Conservation (phyloP, 495 filamentous ascomycete genomes). For the Tuber umbilicatum region DNA sequence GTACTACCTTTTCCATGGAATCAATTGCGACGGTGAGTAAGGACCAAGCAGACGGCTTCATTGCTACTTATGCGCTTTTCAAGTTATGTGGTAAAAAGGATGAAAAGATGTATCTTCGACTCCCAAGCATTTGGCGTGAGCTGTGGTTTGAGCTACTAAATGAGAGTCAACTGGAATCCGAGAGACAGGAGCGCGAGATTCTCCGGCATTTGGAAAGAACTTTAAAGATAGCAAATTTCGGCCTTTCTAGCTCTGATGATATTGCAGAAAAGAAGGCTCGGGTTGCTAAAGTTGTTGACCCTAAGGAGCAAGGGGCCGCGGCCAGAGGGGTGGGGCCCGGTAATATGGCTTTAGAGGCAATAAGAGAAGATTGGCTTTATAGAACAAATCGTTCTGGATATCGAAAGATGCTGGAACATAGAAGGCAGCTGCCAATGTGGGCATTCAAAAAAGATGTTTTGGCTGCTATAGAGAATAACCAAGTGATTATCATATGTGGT, state of each 20-base stretch:
- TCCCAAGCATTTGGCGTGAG: constrained; percentile 75
- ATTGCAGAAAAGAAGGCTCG: constrained; percentile 58
- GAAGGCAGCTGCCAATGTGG: constrained; percentile 83
- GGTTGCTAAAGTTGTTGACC: constrained; percentile 48
- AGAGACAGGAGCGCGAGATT: constrained; percentile 61
- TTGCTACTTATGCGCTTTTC: constrained; percentile 76
- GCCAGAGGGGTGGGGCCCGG: constrained; percentile 31
- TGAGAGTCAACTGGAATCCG: constrained; percentile 56
- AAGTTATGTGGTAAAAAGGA: constrained; percentile 73
- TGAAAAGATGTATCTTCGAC: constrained; percentile 71
- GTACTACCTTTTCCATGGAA: constrained; percentile 59
- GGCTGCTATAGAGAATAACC: constrained; percentile 62
- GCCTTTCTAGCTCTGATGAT: constrained; percentile 49
- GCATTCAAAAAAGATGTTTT: constrained; percentile 70
- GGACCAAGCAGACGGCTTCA: constrained; percentile 77
- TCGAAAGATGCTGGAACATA: constrained; percentile 48
- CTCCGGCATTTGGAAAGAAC: constrained; percentile 58
- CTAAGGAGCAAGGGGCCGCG: constrained; percentile 39
- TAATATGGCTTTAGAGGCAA: neutral
- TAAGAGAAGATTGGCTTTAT: constrained; percentile 32
- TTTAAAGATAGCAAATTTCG: constrained; percentile 49
- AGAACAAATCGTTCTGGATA: constrained; percentile 49
- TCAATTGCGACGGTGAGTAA: constrained; percentile 64
- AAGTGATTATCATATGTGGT: constrained; percentile 83
- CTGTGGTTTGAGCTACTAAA: constrained; percentile 73